Percentiles rank a stretch among this genome's conserved stretches.
Evolutionary conservation across 2,329 filamentous ascomycete species (phyloP).

Genomic region (Rhynchosporium graminicola): DNA sequence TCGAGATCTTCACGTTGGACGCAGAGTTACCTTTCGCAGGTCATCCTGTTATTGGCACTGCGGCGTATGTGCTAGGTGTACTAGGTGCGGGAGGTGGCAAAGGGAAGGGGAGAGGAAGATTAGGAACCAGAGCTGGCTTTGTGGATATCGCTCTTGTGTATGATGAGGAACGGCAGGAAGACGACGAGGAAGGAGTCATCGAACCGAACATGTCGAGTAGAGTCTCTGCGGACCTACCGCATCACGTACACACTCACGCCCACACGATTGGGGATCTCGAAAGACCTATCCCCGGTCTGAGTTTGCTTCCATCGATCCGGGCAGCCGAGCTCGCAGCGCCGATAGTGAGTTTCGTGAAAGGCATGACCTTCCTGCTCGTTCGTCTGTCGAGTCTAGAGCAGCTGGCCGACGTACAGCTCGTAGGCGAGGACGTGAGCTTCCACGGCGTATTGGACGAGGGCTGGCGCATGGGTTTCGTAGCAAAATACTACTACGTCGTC

Average conservation of each 20-base stretch:
- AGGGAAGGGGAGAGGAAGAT: not conserved
- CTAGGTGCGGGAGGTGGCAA: constrained; percentile 2
- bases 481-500: constrained; percentile 60
- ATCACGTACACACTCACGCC: constrained; percentile 63
- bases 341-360: constrained; percentile 66
- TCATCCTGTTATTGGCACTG: constrained; percentile 60
- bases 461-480: constrained; percentile 56
- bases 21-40: constrained; percentile 61
- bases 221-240: constrained; percentile 62
- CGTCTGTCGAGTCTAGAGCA: constrained; percentile 61
- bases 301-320: constrained; percentile 38
- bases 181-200: constrained; percentile 33
- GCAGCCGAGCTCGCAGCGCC: constrained; percentile 50
- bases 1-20: constrained; percentile 60
- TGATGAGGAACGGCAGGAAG: constrained; percentile 9
- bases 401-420: constrained; percentile 47
- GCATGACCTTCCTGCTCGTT: constrained; percentile 70
- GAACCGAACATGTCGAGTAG: not conserved
- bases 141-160: constrained; percentile 6
- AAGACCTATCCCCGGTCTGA: constrained; percentile 34
- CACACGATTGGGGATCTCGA: constrained; percentile 40
- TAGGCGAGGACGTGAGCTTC: constrained; percentile 39
- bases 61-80: constrained; percentile 48
- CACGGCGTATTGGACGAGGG: constrained; percentile 48
- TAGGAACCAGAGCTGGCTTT: constrained; percentile 53